These are phyloP conservation scores for Camelina laxa DNA, from an alignment of 345 rosid species.

Conservation along the genomic window DNA sequence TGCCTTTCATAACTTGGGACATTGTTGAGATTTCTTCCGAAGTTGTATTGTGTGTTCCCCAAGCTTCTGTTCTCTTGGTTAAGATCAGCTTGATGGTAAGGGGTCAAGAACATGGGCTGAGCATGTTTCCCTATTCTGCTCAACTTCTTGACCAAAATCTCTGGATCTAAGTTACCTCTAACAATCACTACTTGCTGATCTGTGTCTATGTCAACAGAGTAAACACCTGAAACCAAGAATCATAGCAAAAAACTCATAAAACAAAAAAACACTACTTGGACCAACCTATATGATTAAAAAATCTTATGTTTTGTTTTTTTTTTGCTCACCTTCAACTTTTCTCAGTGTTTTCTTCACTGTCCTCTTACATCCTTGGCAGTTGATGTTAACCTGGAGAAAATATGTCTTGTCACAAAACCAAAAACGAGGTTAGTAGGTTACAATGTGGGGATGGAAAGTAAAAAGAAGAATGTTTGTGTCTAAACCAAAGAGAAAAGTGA, in stretches of 20 bases:
- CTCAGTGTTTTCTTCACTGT: constrained; percentile 71
- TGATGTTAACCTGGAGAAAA: constrained; percentile 66
- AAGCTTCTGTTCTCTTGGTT: constrained; percentile 34
- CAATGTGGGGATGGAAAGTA: background rate
- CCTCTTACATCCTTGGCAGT: constrained; percentile 74
- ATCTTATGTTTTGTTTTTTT: background rate
- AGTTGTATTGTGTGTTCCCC: constrained; percentile 27
- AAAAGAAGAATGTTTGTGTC: constrained; percentile 37
- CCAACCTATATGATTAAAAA: background rate
- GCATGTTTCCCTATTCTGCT: constrained; percentile 64
- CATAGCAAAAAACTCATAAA: constrained; percentile 17
- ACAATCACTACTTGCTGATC: constrained; percentile 60
- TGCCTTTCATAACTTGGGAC: constrained; percentile 34
- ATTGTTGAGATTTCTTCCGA: constrained; percentile 25
- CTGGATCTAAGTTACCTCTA: constrained; percentile 61
- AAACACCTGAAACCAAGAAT: constrained; percentile 56
- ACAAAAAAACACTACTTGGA: background rate
- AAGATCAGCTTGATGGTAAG: constrained; percentile 20
- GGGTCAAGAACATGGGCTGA: constrained; percentile 51
- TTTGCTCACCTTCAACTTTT: constrained; percentile 65
- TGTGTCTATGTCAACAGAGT: constrained; percentile 58
- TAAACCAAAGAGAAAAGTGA: background rate
- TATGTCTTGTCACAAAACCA: constrained; percentile 54
- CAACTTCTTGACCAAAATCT: constrained; percentile 55
- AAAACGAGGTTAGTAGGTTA: background rate